A percentile compares a stretch with the other conserved stretches of the same genome.
Conservation (phyloP, 1,139 yeast species). For the Hansenula lynferdii region DNA sequence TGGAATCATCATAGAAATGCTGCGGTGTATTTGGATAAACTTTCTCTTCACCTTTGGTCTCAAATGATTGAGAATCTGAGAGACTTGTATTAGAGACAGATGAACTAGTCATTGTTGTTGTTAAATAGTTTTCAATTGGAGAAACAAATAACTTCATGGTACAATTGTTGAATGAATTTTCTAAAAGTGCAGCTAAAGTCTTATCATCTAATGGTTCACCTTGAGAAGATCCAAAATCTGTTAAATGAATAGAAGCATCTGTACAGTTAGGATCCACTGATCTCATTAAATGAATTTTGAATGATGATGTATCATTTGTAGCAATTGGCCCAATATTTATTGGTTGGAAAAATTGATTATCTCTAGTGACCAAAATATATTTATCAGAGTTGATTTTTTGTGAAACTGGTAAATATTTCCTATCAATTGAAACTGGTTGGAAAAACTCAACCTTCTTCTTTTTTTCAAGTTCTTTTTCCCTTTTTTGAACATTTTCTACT, state of each 20-base stretch:
- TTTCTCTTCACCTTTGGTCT: slow-evolving; percentile 35
- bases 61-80: slow-evolving; percentile 46
- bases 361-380: slow-evolving; percentile 52
- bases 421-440: slow-evolving; percentile 22
- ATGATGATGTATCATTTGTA: slow-evolving; percentile 26
- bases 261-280: slow-evolving; percentile 37
- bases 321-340: slow-evolving; percentile 35
- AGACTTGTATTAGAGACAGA: slow-evolving; percentile 34
- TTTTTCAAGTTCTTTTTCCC: not conserved
- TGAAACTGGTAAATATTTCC: slow-evolving; percentile 30
- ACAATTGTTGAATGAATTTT: slow-evolving; percentile 29
- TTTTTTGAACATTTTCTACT: not conserved
- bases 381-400: slow-evolving; percentile 22
- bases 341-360: slow-evolving; percentile 49
- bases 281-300: slow-evolving; percentile 35
- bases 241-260: slow-evolving; percentile 55
- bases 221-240: slow-evolving; percentile 62
- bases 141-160: slow-evolving; percentile 40
- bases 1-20: slow-evolving; percentile 39
- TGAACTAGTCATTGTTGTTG: slow-evolving; percentile 8
- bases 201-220: slow-evolving; percentile 57
- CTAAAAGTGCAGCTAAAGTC: slow-evolving; percentile 40
- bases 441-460: not conserved
- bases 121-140: slow-evolving; percentile 26
- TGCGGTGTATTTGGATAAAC: slow-evolving; percentile 59